Percentiles rank a stretch among this genome's conserved stretches.
phyloP scores from a whole-genome alignment of 495 filamentous ascomycete species.

The Daldinia bambusicola region DNA sequence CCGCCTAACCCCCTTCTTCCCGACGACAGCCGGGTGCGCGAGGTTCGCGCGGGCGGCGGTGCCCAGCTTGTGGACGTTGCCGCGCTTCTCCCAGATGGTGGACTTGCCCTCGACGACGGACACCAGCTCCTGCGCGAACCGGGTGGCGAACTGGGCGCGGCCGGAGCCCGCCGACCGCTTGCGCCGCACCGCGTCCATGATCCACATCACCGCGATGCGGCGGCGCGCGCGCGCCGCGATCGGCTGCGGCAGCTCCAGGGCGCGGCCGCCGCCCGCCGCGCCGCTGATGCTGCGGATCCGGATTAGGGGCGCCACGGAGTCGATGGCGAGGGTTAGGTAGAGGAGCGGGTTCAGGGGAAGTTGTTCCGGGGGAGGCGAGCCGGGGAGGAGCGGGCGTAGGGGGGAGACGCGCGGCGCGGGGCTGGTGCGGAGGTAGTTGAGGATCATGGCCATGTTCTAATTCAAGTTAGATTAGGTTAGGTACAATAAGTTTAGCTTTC shows the following conservation, averaged over 20 bases:
- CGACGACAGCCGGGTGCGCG: slow-evolving; percentile 39
- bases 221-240: slow-evolving; percentile 78
- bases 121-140: slow-evolving; percentile 88
- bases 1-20: background rate
- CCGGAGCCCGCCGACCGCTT: slow-evolving; percentile 72
- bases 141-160: slow-evolving; percentile 71
- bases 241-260: slow-evolving; percentile 83
- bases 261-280: slow-evolving; percentile 81
- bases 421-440: slow-evolving; percentile 86
- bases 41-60: slow-evolving; percentile 79
- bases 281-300: slow-evolving; percentile 79
- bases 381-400: slow-evolving; percentile 74
- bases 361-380: slow-evolving; percentile 74
- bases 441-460: slow-evolving; percentile 85
- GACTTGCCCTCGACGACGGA: slow-evolving; percentile 88
- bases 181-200: slow-evolving; percentile 81
- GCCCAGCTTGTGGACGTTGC: slow-evolving; percentile 76
- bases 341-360: slow-evolving; percentile 80
- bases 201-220: slow-evolving; percentile 83
- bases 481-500: too few relatives aligned
- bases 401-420: slow-evolving; percentile 78
- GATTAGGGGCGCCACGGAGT: slow-evolving; percentile 92
- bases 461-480: background rate
- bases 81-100: slow-evolving; percentile 81
- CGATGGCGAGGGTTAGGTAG: slow-evolving; percentile 88